phyloP scores from a whole-genome alignment of 176 grass and related monocot species.

The Cocos nucifera region DNA sequence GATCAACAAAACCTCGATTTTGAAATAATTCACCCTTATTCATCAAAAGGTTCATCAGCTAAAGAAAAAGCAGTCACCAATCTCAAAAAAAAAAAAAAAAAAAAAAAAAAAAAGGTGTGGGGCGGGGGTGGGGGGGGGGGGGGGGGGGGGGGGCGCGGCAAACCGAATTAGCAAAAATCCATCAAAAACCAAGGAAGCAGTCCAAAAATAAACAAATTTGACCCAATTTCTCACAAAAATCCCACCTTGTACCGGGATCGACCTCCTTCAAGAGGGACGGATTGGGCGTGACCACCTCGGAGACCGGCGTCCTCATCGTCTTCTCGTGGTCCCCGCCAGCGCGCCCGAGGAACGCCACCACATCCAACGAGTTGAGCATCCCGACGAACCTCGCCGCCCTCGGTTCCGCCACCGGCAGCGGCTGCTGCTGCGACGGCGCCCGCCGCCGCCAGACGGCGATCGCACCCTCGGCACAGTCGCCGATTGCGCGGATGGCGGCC shows the following conservation, averaged over 20 bases:
- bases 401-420: background rate
- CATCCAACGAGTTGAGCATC: constrained; percentile 49
- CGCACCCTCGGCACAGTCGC: constrained; percentile 39
- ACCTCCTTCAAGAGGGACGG: constrained; percentile 33
- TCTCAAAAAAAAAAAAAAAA: too few species aligned
- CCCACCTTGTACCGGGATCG: constrained; percentile 35
- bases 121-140: too few species aligned
- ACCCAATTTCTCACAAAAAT: background rate
- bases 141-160: too few species aligned
- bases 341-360: constrained; percentile 40
- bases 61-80: too few species aligned
- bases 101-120: too few species aligned
- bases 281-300: constrained; percentile 44
- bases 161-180: too few species aligned
- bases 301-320: constrained; percentile 31
- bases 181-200: too few species aligned
- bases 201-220: too few species aligned
- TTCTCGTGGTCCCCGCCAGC: background rate
- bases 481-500: constrained; percentile 30
- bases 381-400: constrained; percentile 33
- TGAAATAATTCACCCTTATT: too few species aligned
- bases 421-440: background rate
- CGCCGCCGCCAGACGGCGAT: constrained; percentile 39
- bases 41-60: too few species aligned
- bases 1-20: too few species aligned